Percentiles rank a stretch among this genome's conserved stretches.
These are phyloP conservation scores for Pichia norvegensis DNA, from an alignment of 1,139 yeast species.

Conservation along the genomic window DNA sequence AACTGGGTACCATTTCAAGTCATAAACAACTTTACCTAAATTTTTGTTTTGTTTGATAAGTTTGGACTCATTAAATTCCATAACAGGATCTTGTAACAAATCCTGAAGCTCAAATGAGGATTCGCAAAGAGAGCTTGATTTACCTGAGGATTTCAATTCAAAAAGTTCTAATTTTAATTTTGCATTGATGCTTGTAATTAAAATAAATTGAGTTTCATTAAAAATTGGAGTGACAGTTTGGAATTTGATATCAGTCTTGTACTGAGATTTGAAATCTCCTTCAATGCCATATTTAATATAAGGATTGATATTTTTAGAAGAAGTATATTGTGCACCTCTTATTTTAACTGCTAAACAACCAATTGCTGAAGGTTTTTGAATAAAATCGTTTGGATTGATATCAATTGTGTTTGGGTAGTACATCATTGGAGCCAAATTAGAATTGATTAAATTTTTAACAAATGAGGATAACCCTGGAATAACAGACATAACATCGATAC, in stretches of 20 bases:
- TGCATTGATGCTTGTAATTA: conserved; percentile 52
- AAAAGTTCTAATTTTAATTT: conserved; percentile 48
- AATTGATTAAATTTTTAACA: conserved; percentile 61
- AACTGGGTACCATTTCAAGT: conserved; percentile 58
- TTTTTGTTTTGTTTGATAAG: conserved; percentile 40
- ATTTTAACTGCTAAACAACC: conserved; percentile 63
- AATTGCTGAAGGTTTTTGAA: conserved; percentile 58
- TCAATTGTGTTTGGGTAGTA: conserved; percentile 80
- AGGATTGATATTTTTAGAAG: conserved; percentile 45
- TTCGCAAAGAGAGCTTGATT: conserved; percentile 50
- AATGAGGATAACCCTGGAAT: conserved; percentile 73
- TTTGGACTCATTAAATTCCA: conserved; percentile 24
- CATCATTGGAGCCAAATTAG: conserved; percentile 65
- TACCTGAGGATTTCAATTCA: conserved; percentile 45
- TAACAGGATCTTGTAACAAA: conserved; percentile 46
- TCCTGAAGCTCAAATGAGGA: conserved; percentile 50
- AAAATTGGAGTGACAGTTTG: conserved; percentile 50
- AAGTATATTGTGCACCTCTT: conserved; percentile 40
- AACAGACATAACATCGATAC: conserved; percentile 74
- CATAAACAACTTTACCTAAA: conserved; percentile 54
- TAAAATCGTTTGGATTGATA: conserved; percentile 61
- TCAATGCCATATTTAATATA: conserved; percentile 31
- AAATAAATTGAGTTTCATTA: conserved; percentile 55
- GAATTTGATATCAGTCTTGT: conserved; percentile 52
- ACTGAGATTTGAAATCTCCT: conserved; percentile 29